These are phyloP conservation scores for Mortierella claussenii DNA, from an alignment of 192 early-diverging fungal genomes.

Conservation along the genomic window DNA sequence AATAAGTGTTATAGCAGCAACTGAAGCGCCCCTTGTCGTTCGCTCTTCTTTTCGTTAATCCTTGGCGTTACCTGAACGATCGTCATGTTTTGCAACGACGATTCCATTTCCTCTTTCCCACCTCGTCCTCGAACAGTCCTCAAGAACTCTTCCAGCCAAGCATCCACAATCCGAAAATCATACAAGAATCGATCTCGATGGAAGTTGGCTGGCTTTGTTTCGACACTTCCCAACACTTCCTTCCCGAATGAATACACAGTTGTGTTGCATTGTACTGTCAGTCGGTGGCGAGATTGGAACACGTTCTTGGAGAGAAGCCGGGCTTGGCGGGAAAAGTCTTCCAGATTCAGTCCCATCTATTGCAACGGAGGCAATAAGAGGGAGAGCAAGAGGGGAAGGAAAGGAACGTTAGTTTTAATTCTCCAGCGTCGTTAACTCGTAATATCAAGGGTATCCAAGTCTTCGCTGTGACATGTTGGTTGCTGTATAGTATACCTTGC, in stretches of 20 bases:
- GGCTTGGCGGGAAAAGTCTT: neutral
- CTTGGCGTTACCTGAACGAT: conserved; percentile 51
- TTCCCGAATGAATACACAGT: conserved; percentile 62
- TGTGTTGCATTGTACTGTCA: conserved; percentile 57
- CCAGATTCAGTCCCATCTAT: conserved; percentile 33
- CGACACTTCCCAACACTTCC: conserved; percentile 50
- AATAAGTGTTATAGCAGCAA: too few species aligned
- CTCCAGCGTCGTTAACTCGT: too few species aligned
- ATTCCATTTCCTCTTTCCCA: conserved; percentile 24
- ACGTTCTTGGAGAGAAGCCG: conserved; percentile 27
- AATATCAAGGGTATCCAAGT: neutral
- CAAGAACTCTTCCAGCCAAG: conserved; percentile 45
- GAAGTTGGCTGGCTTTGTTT: conserved; percentile 56
- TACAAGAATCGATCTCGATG: conserved; percentile 56
- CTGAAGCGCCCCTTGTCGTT: too few species aligned
- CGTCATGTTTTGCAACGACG: conserved; percentile 29
- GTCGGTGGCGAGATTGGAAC: conserved; percentile 54
- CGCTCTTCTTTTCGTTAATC: too few species aligned
- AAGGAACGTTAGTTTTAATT: neutral
- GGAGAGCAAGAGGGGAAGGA: neutral
- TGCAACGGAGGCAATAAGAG: too few species aligned
- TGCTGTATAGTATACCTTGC: conserved; percentile 17
- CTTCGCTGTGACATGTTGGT: neutral
- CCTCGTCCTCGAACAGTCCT: neutral
- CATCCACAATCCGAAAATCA: conserved; percentile 57